phyloP scores from a whole-genome alignment of 164 flowering plant genomes.

The Vitis rotundifolia region DNA sequence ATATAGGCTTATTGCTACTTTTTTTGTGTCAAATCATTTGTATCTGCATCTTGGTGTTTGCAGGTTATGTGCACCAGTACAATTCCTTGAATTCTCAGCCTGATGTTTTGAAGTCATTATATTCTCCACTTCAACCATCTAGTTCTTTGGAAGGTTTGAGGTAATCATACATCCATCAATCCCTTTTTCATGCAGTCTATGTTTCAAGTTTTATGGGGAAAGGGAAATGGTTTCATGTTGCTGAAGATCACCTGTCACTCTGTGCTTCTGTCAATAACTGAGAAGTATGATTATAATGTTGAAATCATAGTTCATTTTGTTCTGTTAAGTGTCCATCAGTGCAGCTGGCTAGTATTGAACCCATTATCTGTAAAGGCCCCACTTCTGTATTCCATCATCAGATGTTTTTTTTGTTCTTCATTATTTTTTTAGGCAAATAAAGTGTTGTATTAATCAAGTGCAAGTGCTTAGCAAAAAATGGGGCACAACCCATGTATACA shows the following conservation, averaged over 20 bases:
- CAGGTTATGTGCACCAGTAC: conserved; percentile 89
- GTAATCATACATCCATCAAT: conserved; percentile 27
- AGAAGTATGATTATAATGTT: too few relatives aligned
- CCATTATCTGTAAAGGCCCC: too few relatives aligned
- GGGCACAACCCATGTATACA: too few relatives aligned
- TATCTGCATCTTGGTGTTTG: conserved; percentile 8
- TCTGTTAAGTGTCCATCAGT: too few relatives aligned
- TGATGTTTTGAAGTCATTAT: conserved; percentile 91
- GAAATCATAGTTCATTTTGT: too few relatives aligned
- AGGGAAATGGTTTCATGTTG: neutral
- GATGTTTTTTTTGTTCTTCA: too few relatives aligned
- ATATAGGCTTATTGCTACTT: neutral
- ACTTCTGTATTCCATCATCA: too few relatives aligned
- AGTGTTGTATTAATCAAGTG: too few relatives aligned
- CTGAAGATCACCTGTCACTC: neutral
- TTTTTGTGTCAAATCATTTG: neutral
- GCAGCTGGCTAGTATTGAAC: too few relatives aligned
- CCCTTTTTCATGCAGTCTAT: neutral
- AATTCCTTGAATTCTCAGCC: conserved; percentile 89
- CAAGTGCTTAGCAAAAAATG: too few relatives aligned
- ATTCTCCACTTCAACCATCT: conserved; percentile 92
- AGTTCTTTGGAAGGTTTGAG: conserved; percentile 87
- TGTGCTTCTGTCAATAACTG: too few relatives aligned
- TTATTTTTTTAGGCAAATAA: too few relatives aligned
- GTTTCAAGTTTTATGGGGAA: neutral